Conservation (phyloP, 371 early-diverging fungal genomes). For the Actinomortierella ambigua region DNA sequence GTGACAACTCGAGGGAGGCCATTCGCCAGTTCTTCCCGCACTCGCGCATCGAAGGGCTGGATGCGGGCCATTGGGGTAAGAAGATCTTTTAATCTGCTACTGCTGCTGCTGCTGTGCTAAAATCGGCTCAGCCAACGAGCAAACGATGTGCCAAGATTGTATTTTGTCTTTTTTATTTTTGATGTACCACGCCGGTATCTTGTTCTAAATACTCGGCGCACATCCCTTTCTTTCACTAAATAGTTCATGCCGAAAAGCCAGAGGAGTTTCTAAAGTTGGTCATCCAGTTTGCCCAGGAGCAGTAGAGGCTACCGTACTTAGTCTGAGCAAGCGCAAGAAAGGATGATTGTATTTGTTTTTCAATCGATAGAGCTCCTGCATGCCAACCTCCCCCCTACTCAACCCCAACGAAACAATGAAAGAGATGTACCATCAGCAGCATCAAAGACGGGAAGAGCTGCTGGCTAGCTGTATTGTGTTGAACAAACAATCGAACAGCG, state of each 20-base stretch:
- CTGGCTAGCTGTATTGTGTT: neutral
- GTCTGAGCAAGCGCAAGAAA: neutral
- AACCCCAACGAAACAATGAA: neutral
- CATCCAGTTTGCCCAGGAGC: conserved; percentile 49
- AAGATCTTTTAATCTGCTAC: neutral
- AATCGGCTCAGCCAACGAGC: conserved; percentile 1
- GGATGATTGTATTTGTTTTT: too few relatives aligned
- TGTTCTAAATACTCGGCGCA: too few relatives aligned
- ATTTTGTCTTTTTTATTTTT: neutral
- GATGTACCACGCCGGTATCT: too few relatives aligned
- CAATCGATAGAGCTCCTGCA: too few relatives aligned
- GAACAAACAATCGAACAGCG: too few relatives aligned
- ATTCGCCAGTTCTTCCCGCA: conserved; percentile 72
- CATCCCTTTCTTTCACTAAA: conserved; percentile 11
- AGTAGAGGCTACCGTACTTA: conserved; percentile 6
- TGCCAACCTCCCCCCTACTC: too few relatives aligned
- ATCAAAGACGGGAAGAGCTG: neutral
- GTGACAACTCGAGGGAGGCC: conserved; percentile 50
- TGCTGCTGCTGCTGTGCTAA: neutral
- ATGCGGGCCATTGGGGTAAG: conserved; percentile 92
- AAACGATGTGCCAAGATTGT: neutral
- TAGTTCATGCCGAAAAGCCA: conserved; percentile 88
- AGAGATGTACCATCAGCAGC: neutral
- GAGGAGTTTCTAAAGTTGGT: conserved; percentile 60
- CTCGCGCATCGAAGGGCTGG: conserved; percentile 61